A percentile compares a stretch with the other conserved stretches of the same genome.
Evolutionary conservation across 1,139 yeast genomes (phyloP).

Genomic region (Taphrina communis): DNA sequence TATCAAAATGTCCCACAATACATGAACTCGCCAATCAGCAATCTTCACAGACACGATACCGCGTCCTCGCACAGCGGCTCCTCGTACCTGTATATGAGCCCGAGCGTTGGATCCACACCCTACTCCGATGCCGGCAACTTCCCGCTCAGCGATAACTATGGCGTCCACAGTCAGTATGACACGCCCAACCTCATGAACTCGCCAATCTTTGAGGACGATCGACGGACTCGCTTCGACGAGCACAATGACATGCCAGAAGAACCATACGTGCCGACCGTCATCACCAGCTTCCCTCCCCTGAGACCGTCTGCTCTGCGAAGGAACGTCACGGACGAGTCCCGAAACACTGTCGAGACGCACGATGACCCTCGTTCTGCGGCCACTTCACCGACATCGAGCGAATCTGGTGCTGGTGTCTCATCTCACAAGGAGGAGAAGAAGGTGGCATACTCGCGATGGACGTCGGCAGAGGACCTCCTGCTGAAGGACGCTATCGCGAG

Average conservation of each 20-base stretch:
- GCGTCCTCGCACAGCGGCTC: slow-evolving; percentile 14
- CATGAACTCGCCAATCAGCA: slow-evolving; percentile 7
- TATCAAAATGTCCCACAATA: slow-evolving; percentile 13
- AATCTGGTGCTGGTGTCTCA: neutral
- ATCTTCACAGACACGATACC: neutral
- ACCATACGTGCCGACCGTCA: slow-evolving; percentile 31
- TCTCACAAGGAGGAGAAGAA: slow-evolving; percentile 19
- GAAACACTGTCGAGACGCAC: neutral
- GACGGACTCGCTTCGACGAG: slow-evolving; percentile 16
- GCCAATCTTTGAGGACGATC: slow-evolving; percentile 28
- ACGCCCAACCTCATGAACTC: slow-evolving; percentile 22
- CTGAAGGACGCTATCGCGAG: slow-evolving; percentile 29
- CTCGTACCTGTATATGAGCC: slow-evolving; percentile 30
- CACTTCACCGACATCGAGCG: slow-evolving; percentile 26
- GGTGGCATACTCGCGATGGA: slow-evolving; percentile 38
- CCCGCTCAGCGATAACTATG: slow-evolving; percentile 21
- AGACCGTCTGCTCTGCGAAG: slow-evolving; percentile 16
- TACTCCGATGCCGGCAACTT: slow-evolving; percentile 37
- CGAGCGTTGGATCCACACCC: slow-evolving; percentile 33
- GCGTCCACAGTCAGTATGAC: slow-evolving; percentile 5
- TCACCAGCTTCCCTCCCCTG: slow-evolving; percentile 29
- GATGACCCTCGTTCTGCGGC: slow-evolving; percentile 1
- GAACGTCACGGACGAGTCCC: slow-evolving; percentile 9
- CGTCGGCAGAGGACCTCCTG: slow-evolving; percentile 35
- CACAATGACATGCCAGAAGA: slow-evolving; percentile 37